Percentiles rank a stretch among this genome's conserved stretches.
Evolutionary conservation across 352 stramenopile species (phyloP).

Genomic region (Globisporangium mamillatum): DNA sequence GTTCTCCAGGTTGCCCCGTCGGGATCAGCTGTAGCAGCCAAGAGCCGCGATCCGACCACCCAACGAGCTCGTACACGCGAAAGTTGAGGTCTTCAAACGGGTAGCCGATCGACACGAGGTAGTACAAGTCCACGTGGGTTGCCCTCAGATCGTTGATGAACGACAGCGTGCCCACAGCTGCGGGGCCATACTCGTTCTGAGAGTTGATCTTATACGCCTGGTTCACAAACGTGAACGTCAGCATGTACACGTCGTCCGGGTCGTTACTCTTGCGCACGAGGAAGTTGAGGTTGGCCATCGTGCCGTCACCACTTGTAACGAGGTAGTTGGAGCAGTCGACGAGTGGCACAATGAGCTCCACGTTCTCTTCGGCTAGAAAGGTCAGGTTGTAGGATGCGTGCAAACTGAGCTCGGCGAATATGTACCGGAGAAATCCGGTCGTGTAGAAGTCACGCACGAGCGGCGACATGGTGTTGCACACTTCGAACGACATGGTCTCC

Average conservation of each 20-base stretch:
- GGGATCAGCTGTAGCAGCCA: slow-evolving; percentile 34
- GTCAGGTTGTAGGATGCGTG: slow-evolving; percentile 18
- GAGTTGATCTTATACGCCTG: slow-evolving; percentile 35
- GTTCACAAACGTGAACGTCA: slow-evolving; percentile 31
- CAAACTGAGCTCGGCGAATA: slow-evolving; percentile 11
- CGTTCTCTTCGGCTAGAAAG: neutral
- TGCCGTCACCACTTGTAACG: slow-evolving; percentile 19
- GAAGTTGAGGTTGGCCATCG: slow-evolving; percentile 32
- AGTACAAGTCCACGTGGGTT: slow-evolving; percentile 15
- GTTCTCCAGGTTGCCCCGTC: neutral
- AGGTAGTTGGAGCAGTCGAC: slow-evolving; percentile 40
- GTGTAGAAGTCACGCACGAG: slow-evolving; percentile 9
- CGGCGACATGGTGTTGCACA: slow-evolving; percentile 1
- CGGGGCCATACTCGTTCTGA: slow-evolving; percentile 25
- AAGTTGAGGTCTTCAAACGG: slow-evolving; percentile 23
- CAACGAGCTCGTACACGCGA: slow-evolving; percentile 27
- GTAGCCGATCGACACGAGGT: slow-evolving; percentile 33
- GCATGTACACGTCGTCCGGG: slow-evolving; percentile 21
- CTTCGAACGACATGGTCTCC: slow-evolving; percentile 3
- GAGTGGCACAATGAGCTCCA: slow-evolving; percentile 36
- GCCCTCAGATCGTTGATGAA: slow-evolving; percentile 27
- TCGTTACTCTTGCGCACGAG: slow-evolving; percentile 30
- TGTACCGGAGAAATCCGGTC: slow-evolving; percentile 8
- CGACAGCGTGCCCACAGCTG: slow-evolving; percentile 25
- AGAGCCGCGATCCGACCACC: slow-evolving; percentile 20